Base-by-base conservation (phyloP, 345 rosid species). In the Mallotus nudiflorus region DNA sequence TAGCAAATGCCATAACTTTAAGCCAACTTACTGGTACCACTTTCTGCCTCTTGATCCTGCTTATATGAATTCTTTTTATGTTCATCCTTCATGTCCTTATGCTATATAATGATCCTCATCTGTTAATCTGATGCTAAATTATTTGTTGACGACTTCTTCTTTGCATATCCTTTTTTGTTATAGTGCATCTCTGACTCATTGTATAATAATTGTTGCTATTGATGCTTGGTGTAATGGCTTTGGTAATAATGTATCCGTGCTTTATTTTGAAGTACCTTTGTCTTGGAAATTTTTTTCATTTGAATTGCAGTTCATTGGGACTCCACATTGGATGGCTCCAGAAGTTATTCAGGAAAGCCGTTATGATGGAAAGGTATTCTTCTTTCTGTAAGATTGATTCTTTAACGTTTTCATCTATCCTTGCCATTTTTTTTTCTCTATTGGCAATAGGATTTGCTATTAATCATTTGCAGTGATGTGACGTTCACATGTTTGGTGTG, bases 261-360 rank as follows among this genome's bases (percentile, higher is more conserved):
- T 59, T 18, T 60, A 60, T 40, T 40, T 53, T n/a, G 53, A 58
- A 15, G 51, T 24, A 20, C 39, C 42, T 42, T 56, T n/a, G 33
- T 35, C 25, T 69, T n/a, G 20, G 18, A 28, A 24, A 51, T 65
- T 3, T 42, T 12, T 59, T 74, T 66, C 39, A 4, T 49, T 10
- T 45, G 67, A 1, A 75, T 75, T 79, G 76, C 84, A 91, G 98
- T 92, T 95, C 81, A 95, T 95, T 65, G 99, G 99, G 68, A 95
- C 99, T 73, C 99, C 99, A 27, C 99, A 95, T 85, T 95, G 99
- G 99, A 95, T 95, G 99, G 97, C 99, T 72, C 98, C 99, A 18
- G 99, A 95, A 84, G 99, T 95, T 78, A 95, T 95, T 80, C 99
- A 95, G 81, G 97, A 92, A 89, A 95, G 91, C 71, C 92, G 97